Conservation (phyloP, 1,284 basidiomycete species). For the Heterobasidion occidentale region DNA sequence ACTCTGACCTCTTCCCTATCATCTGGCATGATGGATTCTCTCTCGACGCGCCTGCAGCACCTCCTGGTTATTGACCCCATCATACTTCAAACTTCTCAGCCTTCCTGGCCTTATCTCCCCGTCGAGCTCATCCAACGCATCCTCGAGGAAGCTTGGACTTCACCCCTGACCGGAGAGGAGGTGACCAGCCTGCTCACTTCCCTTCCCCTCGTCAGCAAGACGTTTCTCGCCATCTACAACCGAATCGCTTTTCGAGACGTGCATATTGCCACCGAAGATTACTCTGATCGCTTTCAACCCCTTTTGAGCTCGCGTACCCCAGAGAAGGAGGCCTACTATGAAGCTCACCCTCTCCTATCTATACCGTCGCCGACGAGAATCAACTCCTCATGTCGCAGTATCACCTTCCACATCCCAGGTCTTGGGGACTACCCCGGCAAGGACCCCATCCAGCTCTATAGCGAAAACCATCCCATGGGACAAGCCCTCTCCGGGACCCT, state of each 20-base stretch:
- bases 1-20: too few relatives aligned
- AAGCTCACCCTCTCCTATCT: conserved; percentile 12
- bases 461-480: conserved; percentile 11
- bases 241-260: conserved; percentile 24
- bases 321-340: conserved; percentile 6
- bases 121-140: conserved; percentile 29
- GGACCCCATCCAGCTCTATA: conserved; percentile 13
- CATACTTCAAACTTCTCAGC: too few relatives aligned
- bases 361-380: conserved; percentile 4
- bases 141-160: conserved; percentile 24
- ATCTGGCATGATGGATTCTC: too few relatives aligned
- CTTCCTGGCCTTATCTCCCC: conserved; percentile 17
- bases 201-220: conserved; percentile 22
- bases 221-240: conserved; percentile 21
- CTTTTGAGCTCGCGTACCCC: conserved; percentile 15
- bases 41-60: too few relatives aligned
- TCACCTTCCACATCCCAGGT: conserved; percentile 21
- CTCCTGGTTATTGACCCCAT: too few relatives aligned
- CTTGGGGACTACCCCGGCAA: conserved; percentile 5
- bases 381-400: conserved; percentile 17
- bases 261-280: conserved; percentile 22
- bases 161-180: conserved; percentile 19
- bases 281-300: conserved; percentile 17
- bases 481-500: conserved; percentile 17
- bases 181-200: conserved; percentile 24